Evolutionary conservation across 768 basidiomycete genomes (phyloP).

Genomic region (Bullera alba): DNA sequence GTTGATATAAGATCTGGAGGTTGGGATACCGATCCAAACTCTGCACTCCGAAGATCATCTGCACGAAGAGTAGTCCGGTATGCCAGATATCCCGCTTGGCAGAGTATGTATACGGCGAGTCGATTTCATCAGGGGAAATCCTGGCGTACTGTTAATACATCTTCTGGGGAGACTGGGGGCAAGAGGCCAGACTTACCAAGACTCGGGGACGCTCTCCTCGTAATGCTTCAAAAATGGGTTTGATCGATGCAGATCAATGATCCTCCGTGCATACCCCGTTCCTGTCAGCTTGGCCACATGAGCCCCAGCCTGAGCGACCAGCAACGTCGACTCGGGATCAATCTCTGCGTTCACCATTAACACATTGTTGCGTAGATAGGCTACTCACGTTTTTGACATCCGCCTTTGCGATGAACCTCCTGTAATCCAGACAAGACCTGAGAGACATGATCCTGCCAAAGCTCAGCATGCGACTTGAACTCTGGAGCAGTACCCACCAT

Average conservation of each 20-base stretch:
- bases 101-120: conserved; percentile 71
- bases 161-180: background rate
- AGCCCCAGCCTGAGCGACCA: conserved; percentile 48
- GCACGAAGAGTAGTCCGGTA: conserved; percentile 68
- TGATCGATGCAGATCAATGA: conserved; percentile 75
- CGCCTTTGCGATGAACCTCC: conserved; percentile 28
- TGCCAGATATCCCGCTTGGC: conserved; percentile 73
- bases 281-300: conserved; percentile 66
- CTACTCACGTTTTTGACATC: conserved; percentile 32
- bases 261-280: conserved; percentile 61
- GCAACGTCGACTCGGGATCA: conserved; percentile 28
- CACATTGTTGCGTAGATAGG: no score
- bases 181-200: conserved; percentile 52
- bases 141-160: no score
- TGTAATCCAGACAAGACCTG: conserved; percentile 33
- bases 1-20: conserved; percentile 36
- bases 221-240: conserved; percentile 57
- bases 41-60: conserved; percentile 77
- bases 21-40: conserved; percentile 51
- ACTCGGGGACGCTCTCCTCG: conserved; percentile 46
- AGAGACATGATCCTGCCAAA: conserved; percentile 24
- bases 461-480: background rate
- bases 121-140: conserved; percentile 70
- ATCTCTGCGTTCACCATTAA: conserved; percentile 18
- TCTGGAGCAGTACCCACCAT: conserved; percentile 9